Evolutionary conservation across 1,284 basidiomycete genomes (phyloP).

Genomic region (Sporisorium reilianum): DNA sequence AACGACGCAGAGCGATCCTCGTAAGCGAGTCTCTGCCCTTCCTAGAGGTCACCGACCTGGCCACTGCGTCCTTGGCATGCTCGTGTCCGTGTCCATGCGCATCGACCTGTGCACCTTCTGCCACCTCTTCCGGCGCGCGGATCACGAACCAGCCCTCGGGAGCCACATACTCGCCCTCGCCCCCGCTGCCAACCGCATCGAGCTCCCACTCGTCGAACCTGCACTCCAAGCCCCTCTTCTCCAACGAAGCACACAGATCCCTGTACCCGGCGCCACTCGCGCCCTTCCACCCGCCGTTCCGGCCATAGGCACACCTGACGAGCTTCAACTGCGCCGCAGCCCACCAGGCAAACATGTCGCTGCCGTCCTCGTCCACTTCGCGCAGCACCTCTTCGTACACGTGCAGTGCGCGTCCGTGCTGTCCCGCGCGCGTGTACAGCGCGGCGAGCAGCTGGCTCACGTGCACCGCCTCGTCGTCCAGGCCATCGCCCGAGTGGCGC

Average conservation of each 20-base stretch:
- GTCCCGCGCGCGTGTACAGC: constrained; percentile 1
- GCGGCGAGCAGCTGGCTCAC: constrained; percentile 3
- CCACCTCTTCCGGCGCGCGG: neutral
- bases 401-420: neutral
- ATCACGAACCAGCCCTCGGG: neutral
- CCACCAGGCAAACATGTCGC: constrained; percentile 1
- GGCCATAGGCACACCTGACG: neutral
- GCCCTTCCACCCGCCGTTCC: constrained; percentile 3
- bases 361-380: constrained; percentile 6
- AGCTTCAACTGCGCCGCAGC: neutral
- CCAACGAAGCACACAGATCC: neutral
- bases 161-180: neutral
- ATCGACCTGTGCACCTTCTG: too few species aligned
- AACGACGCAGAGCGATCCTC: constrained; percentile 5
- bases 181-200: neutral
- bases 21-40: constrained; percentile 7
- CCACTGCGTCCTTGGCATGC: neutral
- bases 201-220: neutral
- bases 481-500: constrained; percentile 13
- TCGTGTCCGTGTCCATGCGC: neutral
- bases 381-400: constrained; percentile 15
- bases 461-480: constrained; percentile 8
- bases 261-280: neutral
- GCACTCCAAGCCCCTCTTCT: neutral
- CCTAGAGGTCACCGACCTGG: neutral